Evolutionary conservation across 805 yeast genomes (phyloP).

Genomic region (Cephaloascus albidus): DNA sequence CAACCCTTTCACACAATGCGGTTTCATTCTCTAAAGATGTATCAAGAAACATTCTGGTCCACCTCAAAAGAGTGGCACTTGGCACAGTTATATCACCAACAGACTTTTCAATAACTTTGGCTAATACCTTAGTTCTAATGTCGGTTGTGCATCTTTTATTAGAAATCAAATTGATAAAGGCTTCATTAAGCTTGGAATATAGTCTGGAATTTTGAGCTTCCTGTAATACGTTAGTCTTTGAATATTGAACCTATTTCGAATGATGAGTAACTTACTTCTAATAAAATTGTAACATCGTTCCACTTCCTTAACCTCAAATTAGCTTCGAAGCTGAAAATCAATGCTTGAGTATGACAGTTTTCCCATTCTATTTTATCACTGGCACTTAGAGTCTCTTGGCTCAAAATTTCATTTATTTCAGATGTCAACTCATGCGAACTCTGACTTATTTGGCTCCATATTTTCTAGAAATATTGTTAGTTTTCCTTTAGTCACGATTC

Average conservation of each 20-base stretch:
- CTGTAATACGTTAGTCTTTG: too few species aligned
- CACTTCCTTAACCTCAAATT: conserved; percentile 12
- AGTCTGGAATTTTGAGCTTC: conserved; percentile 3
- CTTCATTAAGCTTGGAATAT: conserved; percentile 11
- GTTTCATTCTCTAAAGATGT: neutral
- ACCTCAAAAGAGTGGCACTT: conserved; percentile 11
- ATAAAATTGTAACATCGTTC: conserved; percentile 8
- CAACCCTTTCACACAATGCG: neutral
- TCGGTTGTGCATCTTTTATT: conserved; percentile 7
- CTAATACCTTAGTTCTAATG: conserved; percentile 8
- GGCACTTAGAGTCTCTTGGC: conserved; percentile 3
- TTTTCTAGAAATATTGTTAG: too few species aligned
- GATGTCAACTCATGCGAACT: conserved; percentile 5
- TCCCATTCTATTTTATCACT: conserved; percentile 8
- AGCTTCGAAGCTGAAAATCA: conserved; percentile 12
- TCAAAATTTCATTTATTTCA: conserved; percentile 6
- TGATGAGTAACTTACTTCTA: conserved; percentile 11
- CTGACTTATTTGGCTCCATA: conserved; percentile 4
- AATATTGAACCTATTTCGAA: too few species aligned
- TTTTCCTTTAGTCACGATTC: too few species aligned
- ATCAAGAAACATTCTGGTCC: conserved; percentile 15
- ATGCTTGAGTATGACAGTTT: conserved; percentile 10
- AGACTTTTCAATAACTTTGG: conserved; percentile 12
- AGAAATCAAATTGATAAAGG: conserved; percentile 9
- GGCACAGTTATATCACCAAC: conserved; percentile 5